Evolutionary conservation across 2,329 filamentous ascomycete genomes (phyloP), one percentile per base, ranked within the genome.

Genomic region (Fusarium pseudocircinatum): DNA sequence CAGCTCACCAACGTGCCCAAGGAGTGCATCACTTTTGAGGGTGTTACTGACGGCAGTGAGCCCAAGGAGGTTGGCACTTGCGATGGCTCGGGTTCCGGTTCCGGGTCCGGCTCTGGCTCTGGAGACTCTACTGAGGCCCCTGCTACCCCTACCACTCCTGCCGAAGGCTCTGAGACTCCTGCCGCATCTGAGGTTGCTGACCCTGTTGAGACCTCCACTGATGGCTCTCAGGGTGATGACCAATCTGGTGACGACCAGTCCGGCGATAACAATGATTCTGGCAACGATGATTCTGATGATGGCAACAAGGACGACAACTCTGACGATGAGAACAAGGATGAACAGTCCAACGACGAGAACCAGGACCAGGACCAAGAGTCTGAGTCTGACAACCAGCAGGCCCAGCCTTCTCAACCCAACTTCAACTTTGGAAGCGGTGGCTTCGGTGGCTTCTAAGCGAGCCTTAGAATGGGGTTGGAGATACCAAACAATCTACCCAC

Each of bases 1-100:
- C 62, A 44, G 36, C 6, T 73, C 26, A 77, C 62, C 63, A 56
- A 70, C 34, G 76, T 78, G 16, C 37, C 57, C 4, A 56, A 73
- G 24, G 47, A 78, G 61, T 78, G 76, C 8, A 59, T 77, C 8
- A 64, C 73, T 22, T 78, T 60, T 28, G 60, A 78, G 18, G 76
- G 76, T 34, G 75, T 77, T 24, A 78, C 71, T 6, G 71, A 74
- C n/a, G 76, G 76, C 8, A 67, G 73, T n/a, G 76, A 78, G 76
- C 76, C 76, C 28, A 54, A 70, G 37, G 60, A 78, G 63, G 67
- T 78, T 28, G 76, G 76, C 26, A 63, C 72, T 14, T 78, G 76
- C 34, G 69, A 69, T 18, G 67, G 47, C 16, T 49, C 62, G 13
- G 63, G 47, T 6, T 30, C 73, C 14, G 42, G 39, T 3, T 40